Evolutionary conservation across 768 basidiomycete genomes (phyloP).

Genomic region (Russula ochroleuca): DNA sequence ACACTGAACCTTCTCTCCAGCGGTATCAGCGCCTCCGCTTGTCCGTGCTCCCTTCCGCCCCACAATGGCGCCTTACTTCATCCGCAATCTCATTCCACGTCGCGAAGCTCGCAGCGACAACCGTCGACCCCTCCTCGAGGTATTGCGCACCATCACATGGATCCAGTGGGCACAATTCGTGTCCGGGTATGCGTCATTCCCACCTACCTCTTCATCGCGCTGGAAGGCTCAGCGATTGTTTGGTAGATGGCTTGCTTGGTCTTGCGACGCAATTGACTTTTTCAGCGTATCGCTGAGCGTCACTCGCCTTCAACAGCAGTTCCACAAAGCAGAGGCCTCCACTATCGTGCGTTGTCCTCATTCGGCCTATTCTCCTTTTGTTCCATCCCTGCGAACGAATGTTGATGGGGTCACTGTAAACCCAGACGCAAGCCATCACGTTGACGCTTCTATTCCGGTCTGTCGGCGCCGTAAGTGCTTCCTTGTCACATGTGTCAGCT

Average conservation of each 20-base stretch:
- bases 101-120: conserved; percentile 12
- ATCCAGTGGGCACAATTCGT: conserved; percentile 54
- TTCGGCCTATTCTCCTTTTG: background rate
- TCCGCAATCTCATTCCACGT: conserved; percentile 24
- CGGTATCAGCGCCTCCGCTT: background rate
- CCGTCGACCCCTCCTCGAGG: conserved; percentile 39
- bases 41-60: background rate
- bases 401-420: background rate
- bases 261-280: conserved; percentile 82
- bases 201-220: background rate
- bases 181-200: conserved; percentile 40
- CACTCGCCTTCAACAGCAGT: conserved; percentile 46
- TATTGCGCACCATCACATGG: conserved; percentile 42
- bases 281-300: conserved; percentile 71
- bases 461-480: conserved; percentile 53
- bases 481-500: conserved; percentile 2
- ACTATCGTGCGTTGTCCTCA: conserved; percentile 40
- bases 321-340: conserved; percentile 38
- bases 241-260: conserved; percentile 77
- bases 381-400: background rate
- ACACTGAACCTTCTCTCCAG: background rate
- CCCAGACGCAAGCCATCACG: conserved; percentile 75
- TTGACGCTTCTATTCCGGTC: conserved; percentile 88
- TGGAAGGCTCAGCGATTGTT: background rate
- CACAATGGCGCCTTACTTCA: conserved; percentile 27